Evolutionary conservation across 139 green algal species (phyloP).

Genomic region (Deuterostichococcus epilithicus): DNA sequence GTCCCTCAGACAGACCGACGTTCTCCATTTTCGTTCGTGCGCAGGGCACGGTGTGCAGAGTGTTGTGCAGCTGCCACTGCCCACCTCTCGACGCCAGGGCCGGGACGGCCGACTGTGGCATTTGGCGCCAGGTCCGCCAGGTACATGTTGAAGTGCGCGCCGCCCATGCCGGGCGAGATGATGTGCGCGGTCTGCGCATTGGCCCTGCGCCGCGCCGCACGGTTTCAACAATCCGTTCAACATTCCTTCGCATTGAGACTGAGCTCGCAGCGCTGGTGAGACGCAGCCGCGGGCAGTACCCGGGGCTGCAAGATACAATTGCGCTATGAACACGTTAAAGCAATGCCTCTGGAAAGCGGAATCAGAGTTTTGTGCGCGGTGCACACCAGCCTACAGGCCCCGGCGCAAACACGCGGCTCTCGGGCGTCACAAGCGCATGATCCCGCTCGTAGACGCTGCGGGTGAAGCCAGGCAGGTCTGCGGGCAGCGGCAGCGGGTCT

Average conservation of each 20-base stretch:
- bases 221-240: no score
- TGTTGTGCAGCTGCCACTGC: no score
- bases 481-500: no score
- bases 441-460: constrained; percentile 72
- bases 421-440: constrained; percentile 86
- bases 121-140: constrained; percentile 60
- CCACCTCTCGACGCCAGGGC: constrained; percentile 52
- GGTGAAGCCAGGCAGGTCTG: constrained; percentile 89
- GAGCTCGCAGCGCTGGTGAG: no score
- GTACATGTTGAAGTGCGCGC: constrained; percentile 88
- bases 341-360: constrained; percentile 13
- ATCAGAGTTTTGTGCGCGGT: background rate
- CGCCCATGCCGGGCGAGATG: constrained; percentile 57
- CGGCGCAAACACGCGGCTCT: constrained; percentile 69
- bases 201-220: constrained; percentile 30
- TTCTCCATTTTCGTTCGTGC: no score
- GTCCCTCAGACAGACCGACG: no score
- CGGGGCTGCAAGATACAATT: background rate
- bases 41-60: no score
- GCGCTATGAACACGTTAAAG: constrained; percentile 10
- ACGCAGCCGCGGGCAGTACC: no score
- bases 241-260: no score
- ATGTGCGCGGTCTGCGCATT: constrained; percentile 70
- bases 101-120: constrained; percentile 16
- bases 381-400: constrained; percentile 50